Evolutionary conservation across 1,284 basidiomycete genomes (phyloP).

Genomic region (Rhodotorula sp.): DNA sequence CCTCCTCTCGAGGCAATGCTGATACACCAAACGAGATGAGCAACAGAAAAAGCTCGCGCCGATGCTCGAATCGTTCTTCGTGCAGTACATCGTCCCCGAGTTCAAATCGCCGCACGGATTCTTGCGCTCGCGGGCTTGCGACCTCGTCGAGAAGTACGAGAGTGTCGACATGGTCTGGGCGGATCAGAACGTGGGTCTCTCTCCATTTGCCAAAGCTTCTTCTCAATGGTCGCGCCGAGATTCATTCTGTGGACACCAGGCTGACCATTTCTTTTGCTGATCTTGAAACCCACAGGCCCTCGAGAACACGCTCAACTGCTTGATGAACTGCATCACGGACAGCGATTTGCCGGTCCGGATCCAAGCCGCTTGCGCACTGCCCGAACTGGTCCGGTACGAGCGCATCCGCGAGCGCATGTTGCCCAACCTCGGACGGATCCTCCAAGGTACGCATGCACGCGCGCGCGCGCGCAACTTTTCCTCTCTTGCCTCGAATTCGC

Average conservation of each 20-base stretch:
- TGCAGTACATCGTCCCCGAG: constrained; percentile 69
- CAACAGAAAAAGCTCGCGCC: constrained; percentile 69
- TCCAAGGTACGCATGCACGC: constrained; percentile 61
- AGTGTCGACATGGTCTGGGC: constrained; percentile 67
- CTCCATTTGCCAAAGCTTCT: background rate
- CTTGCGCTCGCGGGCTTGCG: constrained; percentile 72
- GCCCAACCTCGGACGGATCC: constrained; percentile 78
- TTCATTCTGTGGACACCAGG: no score
- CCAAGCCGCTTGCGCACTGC: constrained; percentile 76
- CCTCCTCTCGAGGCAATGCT: no score
- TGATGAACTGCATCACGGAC: constrained; percentile 58
- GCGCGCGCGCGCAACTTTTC: no score
- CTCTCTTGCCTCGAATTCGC: no score
- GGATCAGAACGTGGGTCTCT: constrained; percentile 60
- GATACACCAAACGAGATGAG: no score
- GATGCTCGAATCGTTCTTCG: constrained; percentile 72
- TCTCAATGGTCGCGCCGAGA: background rate
- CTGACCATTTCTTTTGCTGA: no score
- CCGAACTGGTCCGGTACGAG: constrained; percentile 67
- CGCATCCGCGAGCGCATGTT: constrained; percentile 67
- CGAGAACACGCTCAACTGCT: constrained; percentile 62
- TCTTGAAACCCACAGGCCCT: constrained; percentile 56
- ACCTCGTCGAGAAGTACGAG: constrained; percentile 70
- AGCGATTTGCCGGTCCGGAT: constrained; percentile 78
- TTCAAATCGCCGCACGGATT: constrained; percentile 66